Evolutionary conservation across 768 basidiomycete species (phyloP).

Genomic region (Suillus occidentalis): DNA sequence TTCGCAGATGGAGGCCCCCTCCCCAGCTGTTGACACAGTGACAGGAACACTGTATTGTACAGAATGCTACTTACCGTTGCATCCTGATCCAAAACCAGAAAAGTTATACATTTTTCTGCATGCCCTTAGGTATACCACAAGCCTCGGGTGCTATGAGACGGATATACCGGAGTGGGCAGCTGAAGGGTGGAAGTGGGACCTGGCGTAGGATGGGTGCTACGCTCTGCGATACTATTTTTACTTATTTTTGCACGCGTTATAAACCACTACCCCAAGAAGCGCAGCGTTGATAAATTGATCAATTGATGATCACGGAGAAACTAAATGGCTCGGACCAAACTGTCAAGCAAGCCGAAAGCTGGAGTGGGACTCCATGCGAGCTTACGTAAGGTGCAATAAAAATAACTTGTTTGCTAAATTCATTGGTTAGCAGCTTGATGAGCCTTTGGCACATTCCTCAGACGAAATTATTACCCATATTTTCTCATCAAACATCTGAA

Average conservation of each 20-base stretch:
- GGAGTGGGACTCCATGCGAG: not conserved
- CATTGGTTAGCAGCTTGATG: not conserved
- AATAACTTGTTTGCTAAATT: not conserved
- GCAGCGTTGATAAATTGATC: conserved; percentile 83
- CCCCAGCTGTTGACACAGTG: conserved; percentile 35
- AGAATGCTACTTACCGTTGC: conserved; percentile 89
- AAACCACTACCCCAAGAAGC: conserved; percentile 41
- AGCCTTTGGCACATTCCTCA: not conserved
- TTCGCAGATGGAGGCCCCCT: conserved; percentile 19
- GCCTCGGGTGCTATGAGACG: conserved; percentile 80
- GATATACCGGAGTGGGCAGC: conserved; percentile 89
- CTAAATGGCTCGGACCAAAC: not conserved
- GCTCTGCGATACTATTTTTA: conserved; percentile 15
- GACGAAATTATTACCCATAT: not conserved
- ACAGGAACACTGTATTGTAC: conserved; percentile 69
- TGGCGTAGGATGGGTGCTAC: conserved; percentile 20
- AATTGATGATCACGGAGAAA: conserved; percentile 32
- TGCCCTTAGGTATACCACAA: conserved; percentile 81
- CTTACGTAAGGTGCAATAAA: not conserved
- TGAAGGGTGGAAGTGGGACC: conserved; percentile 71
- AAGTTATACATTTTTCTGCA: conserved; percentile 95
- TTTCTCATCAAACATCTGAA: not conserved
- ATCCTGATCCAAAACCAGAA: conserved; percentile 92
- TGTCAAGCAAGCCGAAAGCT: not conserved
- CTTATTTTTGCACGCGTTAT: conserved; percentile 59